Conservation (phyloP, 176 grass and related monocot genomes). For the Areca catechu region DNA sequence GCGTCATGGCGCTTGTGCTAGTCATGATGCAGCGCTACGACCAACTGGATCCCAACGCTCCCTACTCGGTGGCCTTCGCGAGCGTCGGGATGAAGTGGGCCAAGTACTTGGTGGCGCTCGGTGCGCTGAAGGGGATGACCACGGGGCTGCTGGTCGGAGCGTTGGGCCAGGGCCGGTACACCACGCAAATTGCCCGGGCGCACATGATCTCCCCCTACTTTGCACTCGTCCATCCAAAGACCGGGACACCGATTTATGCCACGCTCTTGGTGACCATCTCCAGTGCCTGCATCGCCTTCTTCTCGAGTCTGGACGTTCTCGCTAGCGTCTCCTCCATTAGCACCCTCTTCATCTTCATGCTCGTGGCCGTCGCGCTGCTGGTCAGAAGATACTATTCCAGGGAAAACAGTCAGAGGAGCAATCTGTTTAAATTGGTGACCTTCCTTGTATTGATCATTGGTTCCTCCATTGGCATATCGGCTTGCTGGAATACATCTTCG, state of each 20-base stretch:
- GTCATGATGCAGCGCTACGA: conserved; percentile 41
- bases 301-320: conserved; percentile 55
- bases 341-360: conserved; percentile 63
- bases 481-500: conserved; percentile 27
- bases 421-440: conserved; percentile 14
- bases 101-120: conserved; percentile 36
- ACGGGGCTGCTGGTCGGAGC: conserved; percentile 44
- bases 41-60: conserved; percentile 34
- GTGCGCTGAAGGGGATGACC: conserved; percentile 54
- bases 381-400: conserved; percentile 40
- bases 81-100: conserved; percentile 35
- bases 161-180: conserved; percentile 48
- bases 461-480: conserved; percentile 26
- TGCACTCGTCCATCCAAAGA: conserved; percentile 40
- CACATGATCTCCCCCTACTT: conserved; percentile 58
- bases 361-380: conserved; percentile 40
- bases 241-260: conserved; percentile 50
- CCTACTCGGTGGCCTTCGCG: conserved; percentile 38
- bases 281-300: conserved; percentile 41
- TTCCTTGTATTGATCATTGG: conserved; percentile 24
- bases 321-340: conserved; percentile 48
- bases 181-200: conserved; percentile 45
- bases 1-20: conserved; percentile 35
- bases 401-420: background rate
- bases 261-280: conserved; percentile 32